Conservation (phyloP, 2,329 filamentous ascomycete genomes). For the Sclerotinia spermophila region DNA sequence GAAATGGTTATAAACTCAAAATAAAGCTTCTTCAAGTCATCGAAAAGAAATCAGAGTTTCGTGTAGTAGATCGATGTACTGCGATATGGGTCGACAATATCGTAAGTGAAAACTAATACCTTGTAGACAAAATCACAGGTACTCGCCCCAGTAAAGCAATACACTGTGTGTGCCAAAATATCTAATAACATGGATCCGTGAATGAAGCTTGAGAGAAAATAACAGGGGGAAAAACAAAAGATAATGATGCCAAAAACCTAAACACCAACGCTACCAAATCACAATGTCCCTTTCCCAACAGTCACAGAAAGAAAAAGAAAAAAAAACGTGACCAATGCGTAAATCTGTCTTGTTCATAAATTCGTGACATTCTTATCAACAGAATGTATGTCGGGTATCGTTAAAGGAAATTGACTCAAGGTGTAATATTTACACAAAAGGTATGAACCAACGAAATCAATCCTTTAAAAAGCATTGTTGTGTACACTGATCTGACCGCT, state of each 20-base stretch:
- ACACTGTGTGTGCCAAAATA: not conserved
- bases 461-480: constrained; percentile 39
- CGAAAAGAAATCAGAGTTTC: not conserved
- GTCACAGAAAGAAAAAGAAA: not conserved
- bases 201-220: not conserved
- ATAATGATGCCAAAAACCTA: not conserved
- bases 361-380: not conserved
- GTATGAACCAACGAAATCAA: not conserved
- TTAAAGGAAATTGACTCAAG: constrained; percentile 1
- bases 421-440: constrained; percentile 6
- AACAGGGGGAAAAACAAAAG: not conserved
- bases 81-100: not conserved
- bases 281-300: not conserved
- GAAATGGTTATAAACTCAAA: not conserved
- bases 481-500: constrained; percentile 42
- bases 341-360: constrained; percentile 7
- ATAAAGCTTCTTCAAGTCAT: not conserved
- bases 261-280: constrained; percentile 5
- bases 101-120: not conserved
- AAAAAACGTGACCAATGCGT: not conserved
- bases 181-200: not conserved
- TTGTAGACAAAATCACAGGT: not conserved
- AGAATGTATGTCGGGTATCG: constrained; percentile 2
- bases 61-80: not conserved
- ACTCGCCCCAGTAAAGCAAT: not conserved